Conservation (phyloP, 2,329 filamentous ascomycete genomes). For the Thielaviopsis cerberus region DNA sequence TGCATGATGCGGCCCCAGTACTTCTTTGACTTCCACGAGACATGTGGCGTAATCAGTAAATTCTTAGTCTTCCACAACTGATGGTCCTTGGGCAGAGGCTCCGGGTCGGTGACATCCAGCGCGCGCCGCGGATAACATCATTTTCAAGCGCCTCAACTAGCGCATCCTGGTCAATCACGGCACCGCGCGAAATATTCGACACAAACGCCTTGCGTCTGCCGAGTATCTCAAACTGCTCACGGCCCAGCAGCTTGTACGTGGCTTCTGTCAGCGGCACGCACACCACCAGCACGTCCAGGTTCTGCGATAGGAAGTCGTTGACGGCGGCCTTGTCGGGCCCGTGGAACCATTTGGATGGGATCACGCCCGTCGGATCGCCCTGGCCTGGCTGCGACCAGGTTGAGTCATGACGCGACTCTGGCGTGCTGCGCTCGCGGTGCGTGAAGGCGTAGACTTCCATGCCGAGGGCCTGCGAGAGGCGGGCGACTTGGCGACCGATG, state of each 20-base stretch:
- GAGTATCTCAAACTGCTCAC: slow-evolving; percentile 29
- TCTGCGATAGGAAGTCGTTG: slow-evolving; percentile 31
- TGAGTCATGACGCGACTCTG: slow-evolving; percentile 42
- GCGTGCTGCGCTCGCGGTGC: slow-evolving; percentile 46
- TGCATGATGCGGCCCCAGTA: slow-evolving; percentile 24
- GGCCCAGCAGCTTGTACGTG: slow-evolving; percentile 32
- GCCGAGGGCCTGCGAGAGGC: slow-evolving; percentile 44
- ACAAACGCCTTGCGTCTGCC: slow-evolving; percentile 36
- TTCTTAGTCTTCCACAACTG: slow-evolving; percentile 53
- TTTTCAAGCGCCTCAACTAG: slow-evolving; percentile 40
- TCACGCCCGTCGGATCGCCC: slow-evolving; percentile 30
- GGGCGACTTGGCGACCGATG: slow-evolving; percentile 34
- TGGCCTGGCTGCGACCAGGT: slow-evolving; percentile 53
- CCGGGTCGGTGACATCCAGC: slow-evolving; percentile 62
- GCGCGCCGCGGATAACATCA: slow-evolving; percentile 42
- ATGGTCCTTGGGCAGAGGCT: slow-evolving; percentile 51
- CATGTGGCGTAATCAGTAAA: slow-evolving; percentile 40
- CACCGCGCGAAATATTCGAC: slow-evolving; percentile 51
- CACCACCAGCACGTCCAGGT: slow-evolving; percentile 35
- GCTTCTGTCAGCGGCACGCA: slow-evolving; percentile 30
- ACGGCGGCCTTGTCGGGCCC: slow-evolving; percentile 26
- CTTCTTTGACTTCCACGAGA: slow-evolving; percentile 24
- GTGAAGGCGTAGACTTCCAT: slow-evolving; percentile 62
- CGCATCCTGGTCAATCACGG: slow-evolving; percentile 31
- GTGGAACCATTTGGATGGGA: slow-evolving; percentile 34